These are phyloP conservation scores for Myriosclerotinia duriaeana DNA, from an alignment of 2,329 filamentous ascomycete species.

Conservation along the genomic window DNA sequence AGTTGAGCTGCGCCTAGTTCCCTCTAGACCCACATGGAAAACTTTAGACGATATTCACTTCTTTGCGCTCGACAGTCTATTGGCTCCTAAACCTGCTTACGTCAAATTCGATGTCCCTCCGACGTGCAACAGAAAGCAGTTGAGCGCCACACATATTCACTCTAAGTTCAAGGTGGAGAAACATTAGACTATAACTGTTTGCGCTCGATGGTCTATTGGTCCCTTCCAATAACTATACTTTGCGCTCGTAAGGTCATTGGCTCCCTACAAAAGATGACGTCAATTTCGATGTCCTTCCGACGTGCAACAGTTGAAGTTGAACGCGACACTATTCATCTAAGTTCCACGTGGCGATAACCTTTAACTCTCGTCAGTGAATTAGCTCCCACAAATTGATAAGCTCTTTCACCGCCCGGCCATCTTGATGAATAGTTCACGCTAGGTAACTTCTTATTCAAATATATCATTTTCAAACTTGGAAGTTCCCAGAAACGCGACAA, in stretches of 20 bases:
- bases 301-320: background rate
- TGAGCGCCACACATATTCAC: background rate
- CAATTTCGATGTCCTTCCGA: background rate
- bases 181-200: background rate
- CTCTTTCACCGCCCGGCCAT: background rate
- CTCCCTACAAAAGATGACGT: background rate
- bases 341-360: background rate
- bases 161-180: background rate
- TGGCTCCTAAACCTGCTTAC: background rate
- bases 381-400: background rate
- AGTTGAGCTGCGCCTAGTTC: background rate
- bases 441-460: background rate
- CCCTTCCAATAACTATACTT: background rate
- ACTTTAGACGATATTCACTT: background rate
- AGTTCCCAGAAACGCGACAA: background rate
- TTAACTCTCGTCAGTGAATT: background rate
- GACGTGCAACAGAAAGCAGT: constrained; percentile 1
- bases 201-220: background rate
- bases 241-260: background rate
- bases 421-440: background rate
- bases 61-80: background rate
- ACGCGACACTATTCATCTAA: background rate
- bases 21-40: background rate
- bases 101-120: background rate
- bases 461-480: background rate